Evolutionary conservation across 495 filamentous ascomycete genomes (phyloP).

Genomic region (Monascus purpureus): DNA sequence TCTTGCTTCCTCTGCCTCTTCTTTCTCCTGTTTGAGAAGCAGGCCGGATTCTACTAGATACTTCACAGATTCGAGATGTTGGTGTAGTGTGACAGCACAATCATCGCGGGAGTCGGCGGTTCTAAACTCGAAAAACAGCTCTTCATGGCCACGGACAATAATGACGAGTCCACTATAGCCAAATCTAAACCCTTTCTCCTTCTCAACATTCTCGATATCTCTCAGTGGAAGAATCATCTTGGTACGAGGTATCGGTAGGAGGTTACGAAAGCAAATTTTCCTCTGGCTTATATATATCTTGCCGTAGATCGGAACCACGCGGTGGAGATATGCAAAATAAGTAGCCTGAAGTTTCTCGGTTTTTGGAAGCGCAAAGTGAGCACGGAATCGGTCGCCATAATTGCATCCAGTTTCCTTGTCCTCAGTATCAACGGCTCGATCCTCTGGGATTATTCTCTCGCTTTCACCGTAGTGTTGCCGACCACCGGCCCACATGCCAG

Average conservation of each 20-base stretch:
- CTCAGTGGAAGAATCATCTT: constrained; percentile 86
- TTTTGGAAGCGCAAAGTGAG: constrained; percentile 76
- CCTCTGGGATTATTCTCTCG: constrained; percentile 50
- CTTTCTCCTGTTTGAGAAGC: constrained; percentile 52
- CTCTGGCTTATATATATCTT: constrained; percentile 90
- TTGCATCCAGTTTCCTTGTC: constrained; percentile 47
- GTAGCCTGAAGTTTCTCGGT: constrained; percentile 80
- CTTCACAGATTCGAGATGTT: constrained; percentile 56
- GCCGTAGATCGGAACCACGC: constrained; percentile 84
- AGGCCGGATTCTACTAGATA: constrained; percentile 60
- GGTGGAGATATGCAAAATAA: constrained; percentile 77
- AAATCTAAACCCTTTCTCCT: constrained; percentile 89
- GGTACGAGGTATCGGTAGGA: constrained; percentile 79
- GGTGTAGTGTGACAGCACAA: constrained; percentile 67
- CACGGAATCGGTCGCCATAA: constrained; percentile 66
- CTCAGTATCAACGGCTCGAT: constrained; percentile 47
- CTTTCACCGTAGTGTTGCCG: constrained; percentile 76
- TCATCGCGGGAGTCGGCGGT: constrained; percentile 69
- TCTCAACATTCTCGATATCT: constrained; percentile 87
- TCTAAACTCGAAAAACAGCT: constrained; percentile 91
- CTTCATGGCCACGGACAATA: constrained; percentile 85
- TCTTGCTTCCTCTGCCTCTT: constrained; percentile 61
- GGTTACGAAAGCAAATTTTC: constrained; percentile 87
- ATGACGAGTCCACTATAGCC: constrained; percentile 86
- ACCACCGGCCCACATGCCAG: constrained; percentile 91